Conservation (phyloP, 2,329 filamentous ascomycete species). For the Tothia fuscella region DNA sequence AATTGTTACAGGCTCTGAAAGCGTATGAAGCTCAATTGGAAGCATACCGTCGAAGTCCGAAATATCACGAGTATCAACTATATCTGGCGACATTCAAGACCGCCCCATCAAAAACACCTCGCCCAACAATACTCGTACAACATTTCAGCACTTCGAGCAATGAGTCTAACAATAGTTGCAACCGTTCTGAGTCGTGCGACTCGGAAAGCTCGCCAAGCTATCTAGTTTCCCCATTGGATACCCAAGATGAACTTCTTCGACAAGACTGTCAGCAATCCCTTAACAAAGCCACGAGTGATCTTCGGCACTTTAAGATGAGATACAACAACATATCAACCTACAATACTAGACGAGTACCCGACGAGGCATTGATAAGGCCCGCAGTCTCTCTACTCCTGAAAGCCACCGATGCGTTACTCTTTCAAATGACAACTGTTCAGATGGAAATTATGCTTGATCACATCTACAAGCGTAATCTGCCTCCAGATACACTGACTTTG, state of each 20-base stretch:
- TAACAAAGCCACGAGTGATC: background rate
- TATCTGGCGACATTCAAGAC: conserved; percentile 7
- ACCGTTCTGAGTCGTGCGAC: background rate
- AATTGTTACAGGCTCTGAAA: conserved; percentile 3
- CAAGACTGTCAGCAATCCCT: background rate
- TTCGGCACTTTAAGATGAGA: background rate
- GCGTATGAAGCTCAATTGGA: conserved; percentile 7
- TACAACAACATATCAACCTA: background rate
- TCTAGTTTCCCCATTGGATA: background rate
- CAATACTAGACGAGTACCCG: background rate
- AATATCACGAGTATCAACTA: conserved; percentile 3
- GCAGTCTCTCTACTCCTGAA: conserved; percentile 11
- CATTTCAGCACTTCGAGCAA: background rate
- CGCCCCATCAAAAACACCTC: background rate
- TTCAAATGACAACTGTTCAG: conserved; percentile 10
- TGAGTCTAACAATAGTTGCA: background rate
- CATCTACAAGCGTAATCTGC: conserved; percentile 7
- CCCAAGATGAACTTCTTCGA: background rate
- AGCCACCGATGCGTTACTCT: conserved; percentile 11
- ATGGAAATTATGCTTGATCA: conserved; percentile 9
- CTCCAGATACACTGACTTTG: background rate
- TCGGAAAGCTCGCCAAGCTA: background rate
- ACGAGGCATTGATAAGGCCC: conserved; percentile 2
- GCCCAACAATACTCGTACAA: background rate
- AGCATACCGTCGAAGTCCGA: background rate